phyloP scores from a whole-genome alignment of 345 rosid species.

The Acer saccharum region DNA sequence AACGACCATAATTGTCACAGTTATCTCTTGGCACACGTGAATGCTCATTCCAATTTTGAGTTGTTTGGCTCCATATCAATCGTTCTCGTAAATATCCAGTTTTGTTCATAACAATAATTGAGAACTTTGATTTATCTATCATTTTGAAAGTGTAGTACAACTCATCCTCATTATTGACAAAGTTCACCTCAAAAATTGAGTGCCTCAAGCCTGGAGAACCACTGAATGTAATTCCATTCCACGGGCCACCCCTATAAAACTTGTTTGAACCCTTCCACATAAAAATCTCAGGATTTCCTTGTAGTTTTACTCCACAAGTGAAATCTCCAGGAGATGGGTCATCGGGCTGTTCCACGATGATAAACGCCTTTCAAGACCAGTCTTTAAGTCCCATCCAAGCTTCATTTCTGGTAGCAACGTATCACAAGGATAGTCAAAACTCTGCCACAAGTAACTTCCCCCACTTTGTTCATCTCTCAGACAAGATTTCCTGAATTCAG shows the following conservation, averaged over 20 bases:
- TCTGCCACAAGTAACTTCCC: conserved; percentile 45
- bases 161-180: conserved; percentile 30
- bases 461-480: neutral
- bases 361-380: conserved; percentile 28
- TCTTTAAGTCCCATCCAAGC: conserved; percentile 47
- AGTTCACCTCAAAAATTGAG: conserved; percentile 25
- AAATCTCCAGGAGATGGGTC: conserved; percentile 51
- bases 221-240: conserved; percentile 54
- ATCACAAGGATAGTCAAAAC: conserved; percentile 58
- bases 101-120: conserved; percentile 35
- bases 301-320: conserved; percentile 29
- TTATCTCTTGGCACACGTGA: conserved; percentile 43
- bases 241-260: conserved; percentile 43
- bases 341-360: conserved; percentile 42
- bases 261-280: conserved; percentile 21
- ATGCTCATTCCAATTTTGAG: conserved; percentile 33
- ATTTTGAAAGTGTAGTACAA: conserved; percentile 34
- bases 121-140: conserved; percentile 19
- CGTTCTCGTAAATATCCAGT: conserved; percentile 26
- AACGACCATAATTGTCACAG: conserved; percentile 38
- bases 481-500: conserved; percentile 35
- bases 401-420: conserved; percentile 56
- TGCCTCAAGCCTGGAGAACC: conserved; percentile 42
- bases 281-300: conserved; percentile 40
- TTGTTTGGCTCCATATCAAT: conserved; percentile 42